Percentiles rank a stretch among this genome's conserved stretches.
These are phyloP conservation scores for Boletus sp. DNA, from an alignment of 1,284 basidiomycete species.

Conservation along the genomic window DNA sequence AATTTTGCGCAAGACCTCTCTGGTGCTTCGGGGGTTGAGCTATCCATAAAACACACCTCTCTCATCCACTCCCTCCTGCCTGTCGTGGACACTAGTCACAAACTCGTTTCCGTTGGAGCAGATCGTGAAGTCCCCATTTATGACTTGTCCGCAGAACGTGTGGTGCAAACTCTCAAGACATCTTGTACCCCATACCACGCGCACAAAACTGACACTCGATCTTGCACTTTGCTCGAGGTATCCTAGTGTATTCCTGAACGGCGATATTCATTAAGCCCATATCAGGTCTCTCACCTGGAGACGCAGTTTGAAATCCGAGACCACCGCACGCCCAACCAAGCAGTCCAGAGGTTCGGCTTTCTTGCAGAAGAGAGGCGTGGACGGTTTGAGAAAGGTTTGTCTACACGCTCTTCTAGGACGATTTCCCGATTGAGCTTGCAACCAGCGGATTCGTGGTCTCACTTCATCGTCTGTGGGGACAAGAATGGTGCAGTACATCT, in stretches of 20 bases:
- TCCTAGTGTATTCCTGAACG: background rate
- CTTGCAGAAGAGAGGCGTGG: conserved; percentile 37
- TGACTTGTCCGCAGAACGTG: conserved; percentile 45
- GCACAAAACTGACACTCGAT: conserved; percentile 37
- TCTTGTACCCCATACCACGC: conserved; percentile 46
- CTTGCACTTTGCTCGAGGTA: conserved; percentile 45
- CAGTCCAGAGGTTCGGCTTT: conserved; percentile 46
- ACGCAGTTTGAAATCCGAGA: conserved; percentile 52
- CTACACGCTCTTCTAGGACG: background rate
- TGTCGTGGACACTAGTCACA: conserved; percentile 43
- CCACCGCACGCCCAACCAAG: conserved; percentile 34
- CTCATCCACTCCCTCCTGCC: conserved; percentile 43
- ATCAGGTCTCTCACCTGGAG: conserved; percentile 47
- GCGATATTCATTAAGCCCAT: background rate
- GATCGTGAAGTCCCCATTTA: conserved; percentile 44
- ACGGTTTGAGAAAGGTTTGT: conserved; percentile 42
- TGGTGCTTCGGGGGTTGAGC: conserved; percentile 27
- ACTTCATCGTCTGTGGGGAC: conserved; percentile 44
- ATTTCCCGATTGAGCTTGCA: background rate
- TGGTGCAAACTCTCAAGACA: conserved; percentile 37
- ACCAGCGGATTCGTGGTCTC: conserved; percentile 31
- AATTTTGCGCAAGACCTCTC: conserved; percentile 34
- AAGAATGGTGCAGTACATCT: conserved; percentile 40
- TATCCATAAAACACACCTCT: conserved; percentile 44
- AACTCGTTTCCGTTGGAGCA: conserved; percentile 46